A percentile compares a stretch with the other conserved stretches of the same genome.
Evolutionary conservation across 164 flowering plant species (phyloP).

Genomic region (Magnolia kwangsiensis): DNA sequence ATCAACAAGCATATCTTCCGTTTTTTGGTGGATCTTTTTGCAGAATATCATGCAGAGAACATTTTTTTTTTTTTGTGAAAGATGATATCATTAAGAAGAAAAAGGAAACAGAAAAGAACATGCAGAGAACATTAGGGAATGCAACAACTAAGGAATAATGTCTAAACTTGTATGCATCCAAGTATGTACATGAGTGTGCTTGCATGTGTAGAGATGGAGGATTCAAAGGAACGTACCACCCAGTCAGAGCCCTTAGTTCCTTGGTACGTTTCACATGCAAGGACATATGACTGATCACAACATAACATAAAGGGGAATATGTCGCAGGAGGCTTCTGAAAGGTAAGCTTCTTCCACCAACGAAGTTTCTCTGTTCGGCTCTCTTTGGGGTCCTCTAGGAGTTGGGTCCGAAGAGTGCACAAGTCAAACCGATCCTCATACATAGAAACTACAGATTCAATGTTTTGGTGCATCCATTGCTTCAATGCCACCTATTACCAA

Average conservation of each 20-base stretch:
- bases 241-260: slow-evolving; percentile 74
- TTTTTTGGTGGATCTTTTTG: background rate
- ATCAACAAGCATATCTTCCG: background rate
- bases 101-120: too few relatives aligned
- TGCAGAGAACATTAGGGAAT: background rate
- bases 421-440: slow-evolving; percentile 94
- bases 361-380: slow-evolving; percentile 22
- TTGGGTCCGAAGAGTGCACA: slow-evolving; percentile 45
- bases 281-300: slow-evolving; percentile 46
- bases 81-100: too few relatives aligned
- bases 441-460: slow-evolving; percentile 72
- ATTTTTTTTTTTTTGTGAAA: too few relatives aligned
- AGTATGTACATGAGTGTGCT: background rate
- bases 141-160: background rate
- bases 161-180: background rate
- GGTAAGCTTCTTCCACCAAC: slow-evolving; percentile 68
- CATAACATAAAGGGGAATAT: slow-evolving; percentile 28
- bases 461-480: slow-evolving; percentile 81
- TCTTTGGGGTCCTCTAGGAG: slow-evolving; percentile 28
- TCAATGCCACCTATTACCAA: slow-evolving; percentile 62
- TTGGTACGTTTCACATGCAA: slow-evolving; percentile 75
- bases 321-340: slow-evolving; percentile 24
- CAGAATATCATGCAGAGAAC: background rate
- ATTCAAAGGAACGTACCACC: slow-evolving; percentile 53
- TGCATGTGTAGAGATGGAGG: background rate